These are phyloP conservation scores for Neofusicoccum parvum DNA, from an alignment of 2,329 filamentous ascomycete genomes.

Conservation along the genomic window DNA sequence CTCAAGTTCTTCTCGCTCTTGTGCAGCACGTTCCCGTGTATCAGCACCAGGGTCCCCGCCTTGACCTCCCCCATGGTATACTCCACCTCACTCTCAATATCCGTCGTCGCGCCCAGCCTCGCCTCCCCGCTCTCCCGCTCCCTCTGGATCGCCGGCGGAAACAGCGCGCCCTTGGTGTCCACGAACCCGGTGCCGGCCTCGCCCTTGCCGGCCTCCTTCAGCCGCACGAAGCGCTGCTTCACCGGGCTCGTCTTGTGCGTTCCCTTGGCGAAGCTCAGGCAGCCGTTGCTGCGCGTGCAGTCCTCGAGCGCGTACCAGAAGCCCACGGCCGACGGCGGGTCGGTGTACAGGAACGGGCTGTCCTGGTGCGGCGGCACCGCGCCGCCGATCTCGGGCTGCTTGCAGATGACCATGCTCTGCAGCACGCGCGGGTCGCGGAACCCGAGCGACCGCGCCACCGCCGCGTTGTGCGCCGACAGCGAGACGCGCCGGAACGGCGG, in stretches of 20 bases:
- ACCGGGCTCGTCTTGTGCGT: conserved; percentile 76
- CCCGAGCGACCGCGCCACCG: conserved; percentile 70
- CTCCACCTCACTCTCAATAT: conserved; percentile 47
- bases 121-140: conserved; percentile 29
- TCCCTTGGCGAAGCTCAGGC: conserved; percentile 81
- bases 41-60: conserved; percentile 86
- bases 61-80: conserved; percentile 86
- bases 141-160: conserved; percentile 56
- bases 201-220: conserved; percentile 30
- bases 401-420: conserved; percentile 98
- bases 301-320: conserved; percentile 99
- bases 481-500: conserved; percentile 53
- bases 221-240: conserved; percentile 73
- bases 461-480: conserved; percentile 58
- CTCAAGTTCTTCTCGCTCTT: conserved; percentile 94
- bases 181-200: conserved; percentile 51
- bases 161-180: conserved; percentile 65
- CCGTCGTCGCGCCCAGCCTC: conserved; percentile 30
- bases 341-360: conserved; percentile 87
- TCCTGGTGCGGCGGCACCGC: conserved; percentile 92
- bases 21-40: conserved; percentile 93
- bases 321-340: conserved; percentile 84
- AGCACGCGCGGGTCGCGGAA: conserved; percentile 76
- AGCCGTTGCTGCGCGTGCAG: conserved; percentile 82
- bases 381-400: conserved; percentile 93